Percentiles rank a stretch among this genome's conserved stretches.
These are phyloP conservation scores for Pleurotus pulmonarius DNA, from an alignment of 768 basidiomycete genomes.

Conservation along the genomic window DNA sequence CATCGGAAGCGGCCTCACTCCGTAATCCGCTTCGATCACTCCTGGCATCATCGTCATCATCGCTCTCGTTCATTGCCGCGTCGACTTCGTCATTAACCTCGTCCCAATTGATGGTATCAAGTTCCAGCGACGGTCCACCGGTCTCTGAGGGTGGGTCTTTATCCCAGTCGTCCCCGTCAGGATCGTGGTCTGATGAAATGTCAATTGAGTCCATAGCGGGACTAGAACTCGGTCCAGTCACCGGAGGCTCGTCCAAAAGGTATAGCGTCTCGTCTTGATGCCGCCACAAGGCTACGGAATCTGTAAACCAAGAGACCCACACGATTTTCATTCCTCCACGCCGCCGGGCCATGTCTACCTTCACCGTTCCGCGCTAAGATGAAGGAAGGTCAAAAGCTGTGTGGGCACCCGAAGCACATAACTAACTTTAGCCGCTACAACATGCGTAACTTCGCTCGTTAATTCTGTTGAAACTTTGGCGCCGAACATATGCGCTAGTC, in stretches of 20 bases:
- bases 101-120: conserved; percentile 73
- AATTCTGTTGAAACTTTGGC: conserved; percentile 76
- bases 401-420: neutral
- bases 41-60: conserved; percentile 46
- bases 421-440: conserved; percentile 83
- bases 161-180: conserved; percentile 69
- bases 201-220: conserved; percentile 37
- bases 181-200: conserved; percentile 64
- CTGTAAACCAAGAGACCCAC: conserved; percentile 85
- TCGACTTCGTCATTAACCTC: conserved; percentile 86
- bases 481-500: conserved; percentile 83
- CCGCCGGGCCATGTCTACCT: conserved; percentile 80
- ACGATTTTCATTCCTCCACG: conserved; percentile 81
- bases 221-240: conserved; percentile 28
- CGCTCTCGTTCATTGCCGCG: conserved; percentile 79
- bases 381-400: neutral
- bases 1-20: conserved; percentile 44
- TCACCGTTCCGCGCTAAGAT: conserved; percentile 79
- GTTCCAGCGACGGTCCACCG: conserved; percentile 31
- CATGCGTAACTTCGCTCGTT: conserved; percentile 70
- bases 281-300: conserved; percentile 86
- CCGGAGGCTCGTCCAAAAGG: conserved; percentile 59
- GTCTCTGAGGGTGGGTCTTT: conserved; percentile 21
- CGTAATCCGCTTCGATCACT: conserved; percentile 38
- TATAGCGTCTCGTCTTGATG: conserved; percentile 78